Conservation (phyloP, 495 filamentous ascomycete genomes). For the Penicillium bovifimosum region DNA sequence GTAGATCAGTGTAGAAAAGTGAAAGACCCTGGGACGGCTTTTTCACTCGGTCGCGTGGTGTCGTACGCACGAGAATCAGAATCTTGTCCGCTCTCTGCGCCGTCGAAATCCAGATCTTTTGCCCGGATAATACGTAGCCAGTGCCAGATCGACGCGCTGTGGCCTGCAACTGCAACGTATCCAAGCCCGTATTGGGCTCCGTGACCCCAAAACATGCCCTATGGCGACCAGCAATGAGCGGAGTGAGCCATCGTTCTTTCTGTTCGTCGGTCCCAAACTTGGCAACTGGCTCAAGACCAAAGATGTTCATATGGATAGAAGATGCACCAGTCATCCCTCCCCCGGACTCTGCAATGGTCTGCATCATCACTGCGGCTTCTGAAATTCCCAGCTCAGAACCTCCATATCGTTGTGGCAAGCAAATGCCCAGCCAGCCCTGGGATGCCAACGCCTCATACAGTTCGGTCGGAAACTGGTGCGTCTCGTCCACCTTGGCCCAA, state of each 20-base stretch:
- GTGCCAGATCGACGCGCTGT: slow-evolving; percentile 42
- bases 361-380: slow-evolving; percentile 78
- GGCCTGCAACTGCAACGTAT: slow-evolving; percentile 62
- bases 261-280: slow-evolving; percentile 60
- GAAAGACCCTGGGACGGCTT: slow-evolving; percentile 66
- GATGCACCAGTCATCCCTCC: slow-evolving; percentile 73
- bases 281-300: slow-evolving; percentile 67
- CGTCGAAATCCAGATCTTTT: slow-evolving; percentile 79
- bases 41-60: slow-evolving; percentile 53
- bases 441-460: slow-evolving; percentile 64
- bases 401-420: slow-evolving; percentile 61
- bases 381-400: slow-evolving; percentile 58
- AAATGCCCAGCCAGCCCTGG: slow-evolving; percentile 74
- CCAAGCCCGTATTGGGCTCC: slow-evolving; percentile 61
- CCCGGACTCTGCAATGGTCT: slow-evolving; percentile 69
- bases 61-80: slow-evolving; percentile 69
- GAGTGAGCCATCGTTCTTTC: slow-evolving; percentile 52
- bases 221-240: slow-evolving; percentile 56
- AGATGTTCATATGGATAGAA: slow-evolving; percentile 68
- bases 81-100: slow-evolving; percentile 70
- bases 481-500: slow-evolving; percentile 40
- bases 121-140: slow-evolving; percentile 57
- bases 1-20: slow-evolving; percentile 70
- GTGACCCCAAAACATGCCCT: slow-evolving; percentile 62
- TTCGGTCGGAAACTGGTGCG: slow-evolving; percentile 28